phyloP scores from a whole-genome alignment of 140 eudicot species.

The Flaveria floridana region DNA sequence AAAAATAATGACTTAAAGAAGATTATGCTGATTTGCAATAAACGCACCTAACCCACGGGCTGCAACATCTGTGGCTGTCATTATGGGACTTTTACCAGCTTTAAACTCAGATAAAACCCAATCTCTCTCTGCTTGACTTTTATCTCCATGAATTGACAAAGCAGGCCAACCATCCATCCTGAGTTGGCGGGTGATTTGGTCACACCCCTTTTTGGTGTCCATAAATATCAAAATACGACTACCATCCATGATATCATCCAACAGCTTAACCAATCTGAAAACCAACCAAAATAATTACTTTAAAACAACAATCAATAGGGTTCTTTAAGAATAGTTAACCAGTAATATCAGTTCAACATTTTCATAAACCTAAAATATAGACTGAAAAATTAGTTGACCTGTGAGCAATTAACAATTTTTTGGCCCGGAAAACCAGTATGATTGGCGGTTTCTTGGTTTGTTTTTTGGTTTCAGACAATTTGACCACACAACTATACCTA shows the following conservation, averaged over 20 bases:
- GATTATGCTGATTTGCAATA: neutral
- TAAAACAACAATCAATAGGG: neutral
- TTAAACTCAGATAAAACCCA: slow-evolving; percentile 96
- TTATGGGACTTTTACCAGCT: slow-evolving; percentile 92
- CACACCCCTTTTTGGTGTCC: slow-evolving; percentile 97
- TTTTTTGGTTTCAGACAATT: neutral
- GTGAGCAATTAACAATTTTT: neutral
- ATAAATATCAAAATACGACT: slow-evolving; percentile 87
- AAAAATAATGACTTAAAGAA: neutral
- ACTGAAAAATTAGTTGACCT: neutral
- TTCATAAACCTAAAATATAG: neutral
- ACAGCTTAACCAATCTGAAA: slow-evolving; percentile 75
- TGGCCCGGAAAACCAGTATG: neutral
- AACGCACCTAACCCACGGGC: slow-evolving; percentile 93
- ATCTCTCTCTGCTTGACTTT: slow-evolving; percentile 98
- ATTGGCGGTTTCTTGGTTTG: neutral
- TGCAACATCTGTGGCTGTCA: slow-evolving; percentile 98
- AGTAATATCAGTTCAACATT: neutral
- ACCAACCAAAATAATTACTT: neutral
- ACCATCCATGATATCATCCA: slow-evolving; percentile 99
- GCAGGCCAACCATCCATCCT: slow-evolving; percentile 99
- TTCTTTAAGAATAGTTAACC: neutral
- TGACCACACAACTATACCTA: neutral
- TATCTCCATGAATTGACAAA: slow-evolving; percentile 93
- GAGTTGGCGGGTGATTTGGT: slow-evolving; percentile 89